These are phyloP conservation scores for Russula sp. DNA, from an alignment of 768 basidiomycete species.

Conservation along the genomic window DNA sequence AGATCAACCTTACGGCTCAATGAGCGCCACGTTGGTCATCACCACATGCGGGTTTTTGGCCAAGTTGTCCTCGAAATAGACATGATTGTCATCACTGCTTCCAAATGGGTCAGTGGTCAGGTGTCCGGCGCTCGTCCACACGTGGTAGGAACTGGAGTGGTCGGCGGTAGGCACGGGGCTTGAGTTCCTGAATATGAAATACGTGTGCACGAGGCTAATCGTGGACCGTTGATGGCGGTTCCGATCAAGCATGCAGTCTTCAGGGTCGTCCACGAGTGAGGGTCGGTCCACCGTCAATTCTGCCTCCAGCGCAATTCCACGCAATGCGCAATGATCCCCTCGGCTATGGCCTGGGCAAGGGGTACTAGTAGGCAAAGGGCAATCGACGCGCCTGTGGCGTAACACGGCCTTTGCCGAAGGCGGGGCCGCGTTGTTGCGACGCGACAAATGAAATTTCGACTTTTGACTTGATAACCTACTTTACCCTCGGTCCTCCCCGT, in stretches of 20 bases:
- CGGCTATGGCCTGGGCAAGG: background rate
- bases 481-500: background rate
- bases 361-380: background rate
- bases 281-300: background rate
- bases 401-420: slow-evolving; percentile 3
- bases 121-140: slow-evolving; percentile 7
- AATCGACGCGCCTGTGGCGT: slow-evolving; percentile 19
- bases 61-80: slow-evolving; percentile 2
- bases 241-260: background rate
- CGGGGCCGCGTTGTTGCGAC: background rate
- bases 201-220: slow-evolving; percentile 11
- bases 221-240: slow-evolving; percentile 1
- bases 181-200: slow-evolving; percentile 19
- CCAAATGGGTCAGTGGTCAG: slow-evolving; percentile 9
- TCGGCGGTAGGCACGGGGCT: slow-evolving; percentile 1
- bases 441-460: background rate
- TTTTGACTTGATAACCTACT: background rate
- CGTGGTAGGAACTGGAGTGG: slow-evolving; percentile 12
- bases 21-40: slow-evolving; percentile 14
- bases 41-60: slow-evolving; percentile 10
- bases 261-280: background rate
- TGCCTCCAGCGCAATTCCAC: too few species aligned
- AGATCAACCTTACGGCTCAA: slow-evolving; percentile 10
- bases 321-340: background rate
- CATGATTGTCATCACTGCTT: background rate